Base-by-base conservation (phyloP, 169 alveolate species). In the Plasmodium inui region DNA sequence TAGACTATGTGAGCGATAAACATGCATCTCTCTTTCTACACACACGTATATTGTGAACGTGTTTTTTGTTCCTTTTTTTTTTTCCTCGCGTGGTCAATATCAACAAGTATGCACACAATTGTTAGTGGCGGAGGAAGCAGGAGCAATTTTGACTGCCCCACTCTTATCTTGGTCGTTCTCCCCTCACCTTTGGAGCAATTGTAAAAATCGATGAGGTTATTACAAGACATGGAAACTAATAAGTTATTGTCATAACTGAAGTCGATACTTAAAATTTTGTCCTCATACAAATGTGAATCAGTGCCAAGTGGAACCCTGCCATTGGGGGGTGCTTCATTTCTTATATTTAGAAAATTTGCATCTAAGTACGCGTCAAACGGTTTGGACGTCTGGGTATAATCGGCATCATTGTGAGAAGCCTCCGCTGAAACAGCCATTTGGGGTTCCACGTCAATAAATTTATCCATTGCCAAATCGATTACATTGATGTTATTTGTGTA, bases 161-260 rank as follows among this genome's bases (percentile, higher is more conserved):
- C 67, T 61, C 46, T 57, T 30, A 83, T 82, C 44, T 55, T 83
- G 71, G 39, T 37, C 32, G 26, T 79, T 22, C 28, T 79, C 46
- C 44, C 53, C 72, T 41, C 32, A 89, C 94, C 94, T 61, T 89
- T 79, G n/a, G 94, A 89, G 30, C 90, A 89, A 79, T 89, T 89
- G 72, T 89, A 89, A 89, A 89, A 89, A 89, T 89, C 94, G 30
- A 89, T 89, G 89, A 39, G 81, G 41, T 67, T 89, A 50, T 89
- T 44, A 79, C 90, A 89, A 39, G 83, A 61, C 82, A 79, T 80
- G 37, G 94, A 79, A 79, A 89, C 94, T 80, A 89, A 79, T 19
- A 89, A 79, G 73, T 89, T 89, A 61, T 89, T 89, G 55, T 89
- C 94, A 79, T 89, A 89, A 79, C 94, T 89, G 19, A 89, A 89